Evolutionary conservation across 2,329 filamentous ascomycete species (phyloP).

Genomic region (Aspergillus nomiae): DNA sequence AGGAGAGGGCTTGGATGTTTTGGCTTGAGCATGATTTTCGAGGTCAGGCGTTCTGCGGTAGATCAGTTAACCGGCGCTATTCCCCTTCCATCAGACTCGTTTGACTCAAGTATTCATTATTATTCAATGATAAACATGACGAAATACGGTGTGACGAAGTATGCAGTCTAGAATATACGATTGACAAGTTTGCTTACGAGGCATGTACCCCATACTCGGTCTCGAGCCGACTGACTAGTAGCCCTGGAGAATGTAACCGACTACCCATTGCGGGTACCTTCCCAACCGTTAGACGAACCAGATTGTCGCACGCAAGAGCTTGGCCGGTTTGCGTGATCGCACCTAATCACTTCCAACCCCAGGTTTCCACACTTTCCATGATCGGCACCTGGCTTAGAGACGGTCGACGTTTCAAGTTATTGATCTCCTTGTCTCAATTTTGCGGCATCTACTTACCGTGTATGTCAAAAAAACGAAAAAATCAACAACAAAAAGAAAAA

Average conservation of each 20-base stretch:
- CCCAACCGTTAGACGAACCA: not conserved
- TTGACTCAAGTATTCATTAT: not conserved
- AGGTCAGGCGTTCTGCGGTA: conserved; percentile 12
- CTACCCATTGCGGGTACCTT: not conserved
- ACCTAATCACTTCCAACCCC: conserved; percentile 20
- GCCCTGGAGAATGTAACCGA: no score
- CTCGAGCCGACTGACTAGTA: not conserved
- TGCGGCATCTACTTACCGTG: not conserved
- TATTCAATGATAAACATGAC: not conserved
- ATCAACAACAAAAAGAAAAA: no score
- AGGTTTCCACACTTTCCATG: conserved; percentile 1
- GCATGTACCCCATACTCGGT: not conserved
- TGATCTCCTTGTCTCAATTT: not conserved
- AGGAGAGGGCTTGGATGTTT: not conserved
- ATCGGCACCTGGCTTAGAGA: not conserved
- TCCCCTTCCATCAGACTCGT: not conserved
- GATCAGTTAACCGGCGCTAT: conserved; percentile 1
- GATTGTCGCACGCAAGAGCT: conserved; percentile 17
- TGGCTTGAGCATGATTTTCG: conserved; percentile 12
- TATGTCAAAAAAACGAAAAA: no score
- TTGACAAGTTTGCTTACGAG: not conserved
- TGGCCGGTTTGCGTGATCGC: conserved; percentile 33
- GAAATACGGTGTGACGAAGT: not conserved
- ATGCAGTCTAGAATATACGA: not conserved
- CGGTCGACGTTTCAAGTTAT: not conserved